These are phyloP conservation scores for Elaeagnus macrophylla DNA, from an alignment of 306 rosid genomes.

Conservation along the genomic window DNA sequence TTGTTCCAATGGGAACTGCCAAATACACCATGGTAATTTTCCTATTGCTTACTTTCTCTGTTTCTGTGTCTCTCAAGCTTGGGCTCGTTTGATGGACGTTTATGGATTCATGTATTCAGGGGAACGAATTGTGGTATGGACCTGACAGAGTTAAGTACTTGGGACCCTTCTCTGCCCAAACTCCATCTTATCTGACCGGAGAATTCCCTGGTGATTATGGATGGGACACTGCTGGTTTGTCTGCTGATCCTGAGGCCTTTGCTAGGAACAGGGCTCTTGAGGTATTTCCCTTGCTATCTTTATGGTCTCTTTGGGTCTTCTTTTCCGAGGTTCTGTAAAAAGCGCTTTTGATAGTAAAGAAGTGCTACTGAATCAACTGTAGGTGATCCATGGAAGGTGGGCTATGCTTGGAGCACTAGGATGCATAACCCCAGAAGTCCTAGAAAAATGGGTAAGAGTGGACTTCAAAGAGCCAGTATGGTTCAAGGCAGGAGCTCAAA, in stretches of 20 bases:
- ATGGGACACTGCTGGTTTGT: constrained; percentile 84
- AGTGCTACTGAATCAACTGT: neutral
- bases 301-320: neutral
- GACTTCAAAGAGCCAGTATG: constrained; percentile 89
- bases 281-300: constrained; percentile 27
- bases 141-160: constrained; percentile 82
- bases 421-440: constrained; percentile 83
- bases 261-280: constrained; percentile 91
- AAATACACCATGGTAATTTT: constrained; percentile 69
- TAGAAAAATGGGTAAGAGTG: constrained; percentile 56
- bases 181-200: constrained; percentile 75
- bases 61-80: neutral
- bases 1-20: constrained; percentile 56
- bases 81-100: neutral
- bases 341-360: too few species aligned
- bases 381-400: constrained; percentile 96
- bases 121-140: constrained; percentile 79
- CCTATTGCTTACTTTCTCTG: neutral
- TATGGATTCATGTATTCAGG: constrained; percentile 24
- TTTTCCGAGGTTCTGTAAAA: too few species aligned
- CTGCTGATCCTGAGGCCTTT: constrained; percentile 91
- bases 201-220: constrained; percentile 87
- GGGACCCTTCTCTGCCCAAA: constrained; percentile 87
- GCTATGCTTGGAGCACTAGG: constrained; percentile 94
- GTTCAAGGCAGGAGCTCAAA: constrained; percentile 92